Evolutionary conservation across 169 alveolate species (phyloP).

Genomic region (Plasmodium sp.): DNA sequence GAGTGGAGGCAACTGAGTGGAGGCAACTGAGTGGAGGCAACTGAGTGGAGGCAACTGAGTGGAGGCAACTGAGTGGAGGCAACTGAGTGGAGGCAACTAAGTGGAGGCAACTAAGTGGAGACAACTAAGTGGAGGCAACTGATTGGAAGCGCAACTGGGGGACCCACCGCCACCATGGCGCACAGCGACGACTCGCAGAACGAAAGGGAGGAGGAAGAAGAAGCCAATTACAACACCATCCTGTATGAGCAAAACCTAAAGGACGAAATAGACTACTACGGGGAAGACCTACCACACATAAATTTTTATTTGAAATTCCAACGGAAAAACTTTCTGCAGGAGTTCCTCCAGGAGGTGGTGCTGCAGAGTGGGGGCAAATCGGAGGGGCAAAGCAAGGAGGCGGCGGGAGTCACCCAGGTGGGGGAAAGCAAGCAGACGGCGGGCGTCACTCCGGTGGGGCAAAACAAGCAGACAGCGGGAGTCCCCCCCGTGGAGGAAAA

Average conservation of each 20-base stretch:
- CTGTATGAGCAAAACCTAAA: conserved; percentile 16
- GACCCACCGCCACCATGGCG: conserved; percentile 2
- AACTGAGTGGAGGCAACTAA: too few relatives aligned
- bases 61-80: too few relatives aligned
- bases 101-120: neutral
- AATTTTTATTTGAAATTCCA: conserved; percentile 66
- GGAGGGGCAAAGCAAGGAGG: neutral
- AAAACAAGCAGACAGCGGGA: neutral
- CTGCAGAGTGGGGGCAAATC: neutral
- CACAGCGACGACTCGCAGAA: conserved; percentile 32
- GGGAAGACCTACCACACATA: conserved; percentile 54
- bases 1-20: too few relatives aligned
- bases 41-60: too few relatives aligned
- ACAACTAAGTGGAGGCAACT: neutral
- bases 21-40: too few relatives aligned
- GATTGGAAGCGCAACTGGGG: neutral
- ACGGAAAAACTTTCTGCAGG: conserved; percentile 20
- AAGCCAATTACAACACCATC: conserved; percentile 23
- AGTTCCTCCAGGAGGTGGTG: conserved; percentile 11
- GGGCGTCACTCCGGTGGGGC: neutral
- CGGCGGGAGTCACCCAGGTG: neutral
- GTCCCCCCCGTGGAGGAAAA: neutral
- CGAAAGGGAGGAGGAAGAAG: conserved; percentile 34
- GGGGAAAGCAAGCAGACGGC: neutral
- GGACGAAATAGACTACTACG: conserved; percentile 41